These are phyloP conservation scores for Epichloe gansuensis DNA, from an alignment of 2,329 filamentous ascomycete genomes.

Conservation along the genomic window DNA sequence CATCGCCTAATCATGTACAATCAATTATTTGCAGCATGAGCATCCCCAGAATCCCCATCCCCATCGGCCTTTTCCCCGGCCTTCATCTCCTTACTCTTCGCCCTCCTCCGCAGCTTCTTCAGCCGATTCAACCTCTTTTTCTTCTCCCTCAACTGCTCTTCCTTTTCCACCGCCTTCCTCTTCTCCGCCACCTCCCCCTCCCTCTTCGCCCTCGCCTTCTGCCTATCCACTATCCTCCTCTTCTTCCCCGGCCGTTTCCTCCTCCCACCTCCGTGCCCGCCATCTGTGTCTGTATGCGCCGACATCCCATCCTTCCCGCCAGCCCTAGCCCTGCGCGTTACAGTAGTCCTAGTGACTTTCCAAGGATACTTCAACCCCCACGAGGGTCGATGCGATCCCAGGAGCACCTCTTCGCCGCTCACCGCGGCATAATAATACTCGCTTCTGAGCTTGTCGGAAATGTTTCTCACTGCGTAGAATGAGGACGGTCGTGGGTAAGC, in stretches of 20 bases:
- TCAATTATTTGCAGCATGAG: background rate
- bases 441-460: slow-evolving; percentile 22
- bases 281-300: slow-evolving; percentile 9
- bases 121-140: slow-evolving; percentile 48
- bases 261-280: slow-evolving; percentile 12
- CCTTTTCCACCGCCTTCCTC: slow-evolving; percentile 33
- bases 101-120: slow-evolving; percentile 45
- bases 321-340: slow-evolving; percentile 16
- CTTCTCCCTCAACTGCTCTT: slow-evolving; percentile 45
- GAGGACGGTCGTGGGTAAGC: slow-evolving; percentile 26
- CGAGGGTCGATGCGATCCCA: slow-evolving; percentile 27
- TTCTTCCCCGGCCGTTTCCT: slow-evolving; percentile 45
- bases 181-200: slow-evolving; percentile 26
- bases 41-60: slow-evolving; percentile 11
- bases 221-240: slow-evolving; percentile 38
- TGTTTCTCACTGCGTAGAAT: slow-evolving; percentile 34
- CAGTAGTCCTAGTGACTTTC: slow-evolving; percentile 35
- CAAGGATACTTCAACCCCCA: slow-evolving; percentile 50
- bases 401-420: slow-evolving; percentile 36
- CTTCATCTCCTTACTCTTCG: slow-evolving; percentile 48
- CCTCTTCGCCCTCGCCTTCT: slow-evolving; percentile 28
- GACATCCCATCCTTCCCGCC: background rate
- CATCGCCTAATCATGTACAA: background rate
- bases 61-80: slow-evolving; percentile 26
- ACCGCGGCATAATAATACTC: slow-evolving; percentile 36